phyloP scores from a whole-genome alignment of 2,329 filamentous ascomycete species.

The Aspergillus cejpii region DNA sequence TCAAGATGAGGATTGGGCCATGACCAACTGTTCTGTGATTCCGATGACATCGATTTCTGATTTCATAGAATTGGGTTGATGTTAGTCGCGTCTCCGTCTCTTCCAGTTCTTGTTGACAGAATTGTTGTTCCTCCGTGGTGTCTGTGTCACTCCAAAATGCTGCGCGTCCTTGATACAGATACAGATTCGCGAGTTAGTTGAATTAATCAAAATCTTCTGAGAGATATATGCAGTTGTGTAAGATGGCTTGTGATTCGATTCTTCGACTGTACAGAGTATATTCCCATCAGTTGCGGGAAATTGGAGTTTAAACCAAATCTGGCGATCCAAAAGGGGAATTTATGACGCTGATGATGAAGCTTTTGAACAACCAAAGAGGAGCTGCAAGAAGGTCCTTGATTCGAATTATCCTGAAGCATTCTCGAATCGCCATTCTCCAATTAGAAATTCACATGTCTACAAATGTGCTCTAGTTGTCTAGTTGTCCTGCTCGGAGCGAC shows the following conservation, averaged over 20 bases:
- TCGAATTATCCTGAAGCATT: too few species aligned
- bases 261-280: background rate
- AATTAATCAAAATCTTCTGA: too few species aligned
- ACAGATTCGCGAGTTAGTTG: background rate
- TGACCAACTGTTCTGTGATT: background rate
- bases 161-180: background rate
- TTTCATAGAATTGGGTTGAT: too few species aligned
- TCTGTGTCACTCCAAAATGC: background rate
- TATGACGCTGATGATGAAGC: too few species aligned
- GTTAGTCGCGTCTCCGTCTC: background rate
- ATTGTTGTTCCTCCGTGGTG: too few species aligned
- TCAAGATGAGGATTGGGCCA: background rate
- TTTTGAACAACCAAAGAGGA: too few species aligned
- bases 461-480: too few species aligned
- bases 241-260: background rate
- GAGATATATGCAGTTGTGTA: background rate
- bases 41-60: background rate
- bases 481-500: too few species aligned
- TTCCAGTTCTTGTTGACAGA: background rate
- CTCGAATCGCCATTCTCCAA: too few species aligned
- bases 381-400: too few species aligned
- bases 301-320: constrained; percentile 15
- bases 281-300: constrained; percentile 1
- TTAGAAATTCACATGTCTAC: too few species aligned
- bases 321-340: too few species aligned